Percentiles rank a stretch among this genome's conserved stretches.
Evolutionary conservation across 1,284 basidiomycete species (phyloP).

Genomic region (Stereum hirsutum): DNA sequence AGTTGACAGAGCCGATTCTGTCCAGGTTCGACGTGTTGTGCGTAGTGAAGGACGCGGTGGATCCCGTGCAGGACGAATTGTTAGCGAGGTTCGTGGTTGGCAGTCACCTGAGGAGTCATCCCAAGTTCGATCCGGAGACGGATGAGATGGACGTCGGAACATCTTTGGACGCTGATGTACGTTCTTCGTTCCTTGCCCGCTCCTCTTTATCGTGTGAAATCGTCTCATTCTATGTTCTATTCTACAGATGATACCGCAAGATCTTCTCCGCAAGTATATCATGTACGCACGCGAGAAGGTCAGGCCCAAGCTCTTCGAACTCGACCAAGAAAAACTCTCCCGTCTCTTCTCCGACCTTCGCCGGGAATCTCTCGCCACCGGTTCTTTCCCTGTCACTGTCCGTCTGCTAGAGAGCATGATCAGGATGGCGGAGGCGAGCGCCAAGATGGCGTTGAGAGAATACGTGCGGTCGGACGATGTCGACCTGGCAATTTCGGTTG

Average conservation of each 20-base stretch:
- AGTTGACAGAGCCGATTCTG: constrained; percentile 96
- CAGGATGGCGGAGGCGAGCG: constrained; percentile 96
- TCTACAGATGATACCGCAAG: constrained; percentile 88
- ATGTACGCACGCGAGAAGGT: constrained; percentile 97
- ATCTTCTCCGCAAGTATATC: constrained; percentile 96
- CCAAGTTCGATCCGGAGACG: constrained; percentile 77
- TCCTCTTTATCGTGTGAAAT: constrained; percentile 4
- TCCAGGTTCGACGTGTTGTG: constrained; percentile 99
- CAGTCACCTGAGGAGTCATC: constrained; percentile 90
- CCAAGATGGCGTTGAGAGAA: constrained; percentile 97
- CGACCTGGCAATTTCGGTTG: constrained; percentile 93
- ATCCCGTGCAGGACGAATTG: constrained; percentile 95
- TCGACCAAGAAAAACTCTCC: constrained; percentile 94
- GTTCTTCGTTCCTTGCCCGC: constrained; percentile 17
- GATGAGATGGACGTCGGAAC: constrained; percentile 90
- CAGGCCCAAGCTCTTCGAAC: constrained; percentile 85
- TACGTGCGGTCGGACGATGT: constrained; percentile 96
- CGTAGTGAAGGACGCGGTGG: constrained; percentile 96
- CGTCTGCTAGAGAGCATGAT: constrained; percentile 99
- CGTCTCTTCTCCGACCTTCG: constrained; percentile 96
- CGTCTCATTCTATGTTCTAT: neutral
- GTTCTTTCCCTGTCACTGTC: constrained; percentile 97
- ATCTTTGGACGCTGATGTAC: constrained; percentile 84
- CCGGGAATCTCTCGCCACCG: constrained; percentile 92
- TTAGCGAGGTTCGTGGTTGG: constrained; percentile 97